These are phyloP conservation scores for Patellifolia procumbens DNA, from an alignment of 179 eudicot genomes.

Conservation along the genomic window DNA sequence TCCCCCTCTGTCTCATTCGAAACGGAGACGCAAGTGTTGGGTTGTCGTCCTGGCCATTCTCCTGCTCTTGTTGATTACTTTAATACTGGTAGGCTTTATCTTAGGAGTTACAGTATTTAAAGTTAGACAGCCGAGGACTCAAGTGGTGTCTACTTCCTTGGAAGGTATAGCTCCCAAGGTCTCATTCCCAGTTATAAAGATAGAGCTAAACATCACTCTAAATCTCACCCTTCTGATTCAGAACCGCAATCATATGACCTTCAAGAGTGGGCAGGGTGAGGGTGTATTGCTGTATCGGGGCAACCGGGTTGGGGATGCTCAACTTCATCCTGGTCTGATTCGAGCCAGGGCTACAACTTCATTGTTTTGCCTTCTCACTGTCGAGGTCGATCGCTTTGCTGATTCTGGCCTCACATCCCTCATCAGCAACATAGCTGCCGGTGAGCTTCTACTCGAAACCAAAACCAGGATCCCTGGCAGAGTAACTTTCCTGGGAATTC, in stretches of 20 bases:
- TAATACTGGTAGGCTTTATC: slow-evolving; percentile 17
- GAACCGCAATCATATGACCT: slow-evolving; percentile 36
- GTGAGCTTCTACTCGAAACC: slow-evolving; percentile 25
- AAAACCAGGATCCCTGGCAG: slow-evolving; percentile 42
- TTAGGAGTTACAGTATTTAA: slow-evolving; percentile 30
- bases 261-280: slow-evolving; percentile 28
- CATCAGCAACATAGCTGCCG: slow-evolving; percentile 20
- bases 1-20: not conserved
- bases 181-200: slow-evolving; percentile 30
- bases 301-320: slow-evolving; percentile 28
- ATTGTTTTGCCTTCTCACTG: slow-evolving; percentile 26
- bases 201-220: slow-evolving; percentile 37
- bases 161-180: slow-evolving; percentile 35
- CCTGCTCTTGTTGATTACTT: slow-evolving; percentile 7
- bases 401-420: slow-evolving; percentile 14
- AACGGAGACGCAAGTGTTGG: slow-evolving; percentile 2
- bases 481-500: slow-evolving; percentile 26
- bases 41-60: not conserved
- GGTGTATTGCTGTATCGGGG: slow-evolving; percentile 28
- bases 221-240: slow-evolving; percentile 32
- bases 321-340: slow-evolving; percentile 29
- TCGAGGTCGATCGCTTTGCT: slow-evolving; percentile 28
- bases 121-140: slow-evolving; percentile 23
- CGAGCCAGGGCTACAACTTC: slow-evolving; percentile 28
- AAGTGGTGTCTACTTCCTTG: slow-evolving; percentile 24